Conservation (phyloP, 805 yeast species). For the Yarrowia sp. region DNA sequence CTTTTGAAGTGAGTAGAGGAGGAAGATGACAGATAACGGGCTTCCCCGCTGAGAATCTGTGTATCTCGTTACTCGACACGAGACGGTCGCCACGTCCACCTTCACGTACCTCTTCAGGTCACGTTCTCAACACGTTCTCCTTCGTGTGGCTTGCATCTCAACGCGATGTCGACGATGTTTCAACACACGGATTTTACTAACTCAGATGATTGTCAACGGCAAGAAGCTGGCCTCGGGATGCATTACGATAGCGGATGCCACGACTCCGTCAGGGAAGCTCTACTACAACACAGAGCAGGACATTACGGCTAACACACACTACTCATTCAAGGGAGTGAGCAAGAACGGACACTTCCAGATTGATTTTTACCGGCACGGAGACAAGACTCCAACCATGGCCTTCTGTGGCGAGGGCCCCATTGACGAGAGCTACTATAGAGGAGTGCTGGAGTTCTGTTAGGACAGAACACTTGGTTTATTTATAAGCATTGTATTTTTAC, state of each 20-base stretch:
- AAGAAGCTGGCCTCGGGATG: conserved; percentile 41
- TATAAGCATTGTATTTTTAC: conserved; percentile 33
- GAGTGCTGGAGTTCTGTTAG: conserved; percentile 43
- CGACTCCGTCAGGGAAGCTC: conserved; percentile 42
- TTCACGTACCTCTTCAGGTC: no score
- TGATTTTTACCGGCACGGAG: conserved; percentile 41
- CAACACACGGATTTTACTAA: conserved; percentile 40
- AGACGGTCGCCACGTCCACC: no score
- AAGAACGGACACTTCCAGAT: conserved; percentile 41
- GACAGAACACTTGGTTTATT: background rate
- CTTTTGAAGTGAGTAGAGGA: conserved; percentile 42
- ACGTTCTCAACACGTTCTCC: background rate
- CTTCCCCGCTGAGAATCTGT: no score
- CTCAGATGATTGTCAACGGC: conserved; percentile 44
- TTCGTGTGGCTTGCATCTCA: conserved; percentile 1
- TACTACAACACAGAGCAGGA: conserved; percentile 43
- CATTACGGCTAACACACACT: conserved; percentile 41
- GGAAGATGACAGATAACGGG: conserved; percentile 1
- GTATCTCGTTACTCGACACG: no score
- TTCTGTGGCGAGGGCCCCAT: conserved; percentile 40
- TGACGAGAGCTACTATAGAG: conserved; percentile 41
- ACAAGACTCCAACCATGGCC: conserved; percentile 39
- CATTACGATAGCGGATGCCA: conserved; percentile 38
- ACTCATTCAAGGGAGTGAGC: conserved; percentile 42
- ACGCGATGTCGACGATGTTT: conserved; percentile 2